These are phyloP conservation scores for Apiospora aurea DNA, from an alignment of 2,329 filamentous ascomycete genomes.

Conservation along the genomic window DNA sequence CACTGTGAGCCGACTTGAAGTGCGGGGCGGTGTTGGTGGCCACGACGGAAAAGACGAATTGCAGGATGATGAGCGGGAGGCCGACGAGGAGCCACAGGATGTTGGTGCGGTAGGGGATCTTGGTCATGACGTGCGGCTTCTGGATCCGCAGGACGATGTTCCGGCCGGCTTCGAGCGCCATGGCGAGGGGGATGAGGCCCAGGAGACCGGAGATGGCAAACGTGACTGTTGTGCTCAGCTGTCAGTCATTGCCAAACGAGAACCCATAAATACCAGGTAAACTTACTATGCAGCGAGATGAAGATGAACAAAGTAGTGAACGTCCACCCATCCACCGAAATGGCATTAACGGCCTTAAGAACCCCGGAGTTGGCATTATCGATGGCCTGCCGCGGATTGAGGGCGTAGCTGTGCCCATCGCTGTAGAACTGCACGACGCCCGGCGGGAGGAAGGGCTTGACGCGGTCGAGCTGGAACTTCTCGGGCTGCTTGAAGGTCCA, in stretches of 20 bases:
- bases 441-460: slow-evolving; percentile 37
- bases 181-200: slow-evolving; percentile 37
- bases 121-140: slow-evolving; percentile 34
- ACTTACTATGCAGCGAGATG: slow-evolving; percentile 38
- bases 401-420: slow-evolving; percentile 37
- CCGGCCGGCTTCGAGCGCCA: slow-evolving; percentile 38
- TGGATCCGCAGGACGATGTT: slow-evolving; percentile 37
- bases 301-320: slow-evolving; percentile 34
- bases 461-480: slow-evolving; percentile 25
- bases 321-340: slow-evolving; percentile 32
- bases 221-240: slow-evolving; percentile 30
- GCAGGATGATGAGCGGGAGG: slow-evolving; percentile 34
- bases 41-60: slow-evolving; percentile 40
- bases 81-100: slow-evolving; percentile 39
- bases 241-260: too few relatives aligned
- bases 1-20: slow-evolving; percentile 41
- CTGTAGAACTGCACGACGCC: slow-evolving; percentile 38
- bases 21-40: slow-evolving; percentile 34
- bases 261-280: neutral
- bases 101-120: slow-evolving; percentile 34
- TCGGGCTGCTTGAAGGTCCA: slow-evolving; percentile 36
- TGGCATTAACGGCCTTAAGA: slow-evolving; percentile 32
- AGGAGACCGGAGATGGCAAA: slow-evolving; percentile 37
- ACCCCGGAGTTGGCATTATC: slow-evolving; percentile 37
- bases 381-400: slow-evolving; percentile 39